A percentile compares a stretch with the other conserved stretches of the same genome.
These are phyloP conservation scores for Tillandsia leiboldiana DNA, from an alignment of 176 grass and related monocot species.

Conservation along the genomic window DNA sequence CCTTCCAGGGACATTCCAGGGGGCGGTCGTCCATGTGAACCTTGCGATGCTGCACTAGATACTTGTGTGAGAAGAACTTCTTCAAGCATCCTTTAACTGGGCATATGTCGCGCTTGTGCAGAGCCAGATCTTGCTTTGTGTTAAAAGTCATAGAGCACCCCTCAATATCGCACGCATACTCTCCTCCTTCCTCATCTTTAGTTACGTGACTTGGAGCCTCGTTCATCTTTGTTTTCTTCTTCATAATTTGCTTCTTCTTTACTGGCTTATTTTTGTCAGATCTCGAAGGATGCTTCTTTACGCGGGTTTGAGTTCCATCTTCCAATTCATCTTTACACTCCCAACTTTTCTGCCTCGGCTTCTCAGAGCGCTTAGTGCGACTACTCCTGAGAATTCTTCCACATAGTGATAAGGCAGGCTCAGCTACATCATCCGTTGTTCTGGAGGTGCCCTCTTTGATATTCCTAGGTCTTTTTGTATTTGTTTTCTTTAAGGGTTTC, in stretches of 20 bases:
- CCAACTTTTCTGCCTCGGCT: background rate
- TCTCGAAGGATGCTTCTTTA: conserved; percentile 22
- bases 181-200: conserved; percentile 23
- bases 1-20: conserved; percentile 75
- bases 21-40: conserved; percentile 74
- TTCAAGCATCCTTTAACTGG: conserved; percentile 51
- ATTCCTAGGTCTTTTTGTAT: conserved; percentile 27
- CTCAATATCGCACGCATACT: conserved; percentile 46
- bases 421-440: conserved; percentile 19
- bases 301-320: conserved; percentile 19
- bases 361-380: background rate
- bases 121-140: conserved; percentile 44
- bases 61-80: conserved; percentile 89
- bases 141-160: conserved; percentile 68
- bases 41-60: conserved; percentile 72
- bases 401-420: conserved; percentile 17
- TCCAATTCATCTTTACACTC: conserved; percentile 21
- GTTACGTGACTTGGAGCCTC: conserved; percentile 6
- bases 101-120: conserved; percentile 68
- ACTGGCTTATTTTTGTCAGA: conserved; percentile 28
- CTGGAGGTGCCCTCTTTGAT: conserved; percentile 5
- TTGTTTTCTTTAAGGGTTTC: conserved; percentile 27
- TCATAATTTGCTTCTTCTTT: conserved; percentile 28
- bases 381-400: conserved; percentile 40
- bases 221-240: conserved; percentile 25